These are phyloP conservation scores for Eleusine coracana DNA, from an alignment of 176 grass and related monocot species.

Conservation along the genomic window DNA sequence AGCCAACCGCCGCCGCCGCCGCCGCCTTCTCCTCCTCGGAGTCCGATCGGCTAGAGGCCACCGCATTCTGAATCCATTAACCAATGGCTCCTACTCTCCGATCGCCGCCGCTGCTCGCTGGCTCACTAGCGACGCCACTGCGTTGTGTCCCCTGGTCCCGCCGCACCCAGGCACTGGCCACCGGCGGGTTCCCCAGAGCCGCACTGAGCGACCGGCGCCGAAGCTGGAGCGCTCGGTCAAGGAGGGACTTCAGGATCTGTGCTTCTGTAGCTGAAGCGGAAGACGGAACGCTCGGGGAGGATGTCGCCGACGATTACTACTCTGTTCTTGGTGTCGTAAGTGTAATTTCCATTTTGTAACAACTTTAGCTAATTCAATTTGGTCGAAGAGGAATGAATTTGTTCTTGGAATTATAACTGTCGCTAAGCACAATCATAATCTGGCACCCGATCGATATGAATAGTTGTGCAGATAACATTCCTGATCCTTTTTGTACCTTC, in stretches of 20 bases:
- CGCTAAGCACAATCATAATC: background rate
- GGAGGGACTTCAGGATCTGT: conserved; percentile 22
- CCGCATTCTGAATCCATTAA: background rate
- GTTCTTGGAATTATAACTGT: too few relatives aligned
- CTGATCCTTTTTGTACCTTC: background rate
- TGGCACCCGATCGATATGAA: background rate
- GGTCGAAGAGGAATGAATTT: background rate
- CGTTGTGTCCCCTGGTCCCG: conserved; percentile 34
- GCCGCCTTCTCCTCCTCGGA: background rate
- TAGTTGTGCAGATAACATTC: background rate
- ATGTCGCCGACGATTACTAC: conserved; percentile 82
- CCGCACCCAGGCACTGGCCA: conserved; percentile 4
- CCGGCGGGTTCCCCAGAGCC: conserved; percentile 15
- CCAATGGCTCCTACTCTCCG: conserved; percentile 3
- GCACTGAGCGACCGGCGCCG: background rate
- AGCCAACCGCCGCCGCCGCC: conserved; percentile 19
- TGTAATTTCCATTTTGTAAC: background rate
- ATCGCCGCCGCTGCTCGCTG: conserved; percentile 35
- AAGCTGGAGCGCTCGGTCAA: conserved; percentile 9
- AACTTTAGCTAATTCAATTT: background rate
- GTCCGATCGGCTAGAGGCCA: background rate
- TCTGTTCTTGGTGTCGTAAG: conserved; percentile 79
- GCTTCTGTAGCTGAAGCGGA: conserved; percentile 46
- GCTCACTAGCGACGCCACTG: background rate
- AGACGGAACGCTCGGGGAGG: conserved; percentile 35